Evolutionary conservation across 306 rosid genomes (phyloP).

Genomic region (Dalbergia oliveri): DNA sequence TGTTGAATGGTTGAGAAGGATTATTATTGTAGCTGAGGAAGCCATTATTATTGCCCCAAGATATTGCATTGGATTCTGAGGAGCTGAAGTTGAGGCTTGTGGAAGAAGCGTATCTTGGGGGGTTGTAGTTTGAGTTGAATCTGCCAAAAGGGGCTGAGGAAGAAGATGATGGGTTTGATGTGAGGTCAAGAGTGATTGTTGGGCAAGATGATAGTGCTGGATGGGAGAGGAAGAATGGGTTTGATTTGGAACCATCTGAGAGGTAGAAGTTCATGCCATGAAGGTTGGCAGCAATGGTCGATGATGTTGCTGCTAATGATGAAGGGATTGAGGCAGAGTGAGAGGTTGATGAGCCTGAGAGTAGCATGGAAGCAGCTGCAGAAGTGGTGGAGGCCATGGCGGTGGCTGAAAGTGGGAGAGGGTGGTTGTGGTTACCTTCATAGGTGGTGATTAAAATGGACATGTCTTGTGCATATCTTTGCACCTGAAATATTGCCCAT

Average conservation of each 20-base stretch:
- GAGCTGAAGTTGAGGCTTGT: constrained; percentile 68
- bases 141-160: constrained; percentile 51
- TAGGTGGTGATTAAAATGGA: constrained; percentile 77
- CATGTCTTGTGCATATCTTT: constrained; percentile 81
- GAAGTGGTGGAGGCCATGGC: constrained; percentile 96
- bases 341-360: constrained; percentile 72
- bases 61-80: constrained; percentile 49
- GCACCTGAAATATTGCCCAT: constrained; percentile 64
- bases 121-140: constrained; percentile 41
- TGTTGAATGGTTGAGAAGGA: not conserved
- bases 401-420: constrained; percentile 81
- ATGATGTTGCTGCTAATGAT: not conserved
- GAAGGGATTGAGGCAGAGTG: constrained; percentile 37
- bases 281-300: constrained; percentile 43
- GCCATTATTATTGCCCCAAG: constrained; percentile 59
- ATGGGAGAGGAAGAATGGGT: constrained; percentile 59
- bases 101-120: constrained; percentile 49
- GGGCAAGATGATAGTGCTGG: constrained; percentile 60
- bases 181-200: constrained; percentile 86
- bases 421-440: constrained; percentile 89
- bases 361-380: constrained; percentile 82
- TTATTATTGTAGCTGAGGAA: constrained; percentile 45
- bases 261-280: constrained; percentile 62
- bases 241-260: constrained; percentile 53
- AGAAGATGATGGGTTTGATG: constrained; percentile 56